Conservation (phyloP, 1,284 basidiomycete genomes). For the Pyrrhoderma lamaoense region DNA sequence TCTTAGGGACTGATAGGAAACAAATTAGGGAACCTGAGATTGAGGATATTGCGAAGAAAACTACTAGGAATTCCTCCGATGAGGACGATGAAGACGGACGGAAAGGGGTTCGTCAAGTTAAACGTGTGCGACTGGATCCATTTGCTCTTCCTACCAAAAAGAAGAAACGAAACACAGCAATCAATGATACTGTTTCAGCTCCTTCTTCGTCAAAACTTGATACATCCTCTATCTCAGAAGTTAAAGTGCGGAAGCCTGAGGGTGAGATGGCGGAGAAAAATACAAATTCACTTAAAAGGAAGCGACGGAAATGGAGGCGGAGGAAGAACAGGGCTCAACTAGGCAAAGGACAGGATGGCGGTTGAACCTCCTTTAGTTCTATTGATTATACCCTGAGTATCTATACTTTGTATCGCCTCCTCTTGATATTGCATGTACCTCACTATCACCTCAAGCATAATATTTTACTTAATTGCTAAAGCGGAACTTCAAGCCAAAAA, state of each 20-base stretch:
- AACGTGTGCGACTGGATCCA: constrained; percentile 13
- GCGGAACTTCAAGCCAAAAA: too few species aligned
- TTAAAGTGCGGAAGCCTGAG: constrained; percentile 25
- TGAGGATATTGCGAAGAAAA: constrained; percentile 32
- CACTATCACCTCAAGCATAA: too few species aligned
- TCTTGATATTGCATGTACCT: too few species aligned
- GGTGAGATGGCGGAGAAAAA: too few species aligned
- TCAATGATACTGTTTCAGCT: constrained; percentile 20
- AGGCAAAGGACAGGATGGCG: too few species aligned
- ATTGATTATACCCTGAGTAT: too few species aligned
- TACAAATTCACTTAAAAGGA: too few species aligned
- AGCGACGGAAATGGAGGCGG: too few species aligned
- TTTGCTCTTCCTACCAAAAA: constrained; percentile 13
- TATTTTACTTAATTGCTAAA: too few species aligned
- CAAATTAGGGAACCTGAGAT: background rate
- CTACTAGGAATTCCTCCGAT: constrained; percentile 20
- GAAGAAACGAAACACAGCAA: constrained; percentile 2
- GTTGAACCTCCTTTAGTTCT: too few species aligned
- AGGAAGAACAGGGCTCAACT: too few species aligned
- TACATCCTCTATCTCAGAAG: constrained; percentile 37
- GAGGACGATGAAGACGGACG: constrained; percentile 24
- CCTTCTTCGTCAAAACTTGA: constrained; percentile 49
- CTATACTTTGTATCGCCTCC: too few species aligned
- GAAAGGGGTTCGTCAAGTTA: constrained; percentile 12
- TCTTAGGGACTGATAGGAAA: constrained; percentile 40